These are phyloP conservation scores for Sugiyamaella qingdaonensis DNA, from an alignment of 805 yeast genomes.

Conservation along the genomic window DNA sequence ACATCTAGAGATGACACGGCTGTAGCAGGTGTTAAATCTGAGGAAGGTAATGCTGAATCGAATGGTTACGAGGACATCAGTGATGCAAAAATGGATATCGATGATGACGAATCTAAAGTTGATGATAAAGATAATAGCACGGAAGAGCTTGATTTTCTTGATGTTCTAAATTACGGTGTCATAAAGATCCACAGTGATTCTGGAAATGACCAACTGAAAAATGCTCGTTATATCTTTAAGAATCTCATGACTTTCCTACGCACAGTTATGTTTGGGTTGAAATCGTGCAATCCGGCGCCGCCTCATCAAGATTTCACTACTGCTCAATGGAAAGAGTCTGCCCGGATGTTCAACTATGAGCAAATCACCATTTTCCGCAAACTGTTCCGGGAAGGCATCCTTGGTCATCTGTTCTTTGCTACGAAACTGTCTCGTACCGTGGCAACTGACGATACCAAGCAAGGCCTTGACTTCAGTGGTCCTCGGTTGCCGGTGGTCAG, in stretches of 20 bases:
- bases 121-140: conserved; percentile 4
- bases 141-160: conserved; percentile 37
- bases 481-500: conserved; percentile 82
- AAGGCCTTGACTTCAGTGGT: conserved; percentile 35
- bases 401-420: conserved; percentile 75
- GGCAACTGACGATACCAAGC: conserved; percentile 26
- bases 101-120: conserved; percentile 13
- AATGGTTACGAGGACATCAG: conserved; percentile 42
- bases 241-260: conserved; percentile 86
- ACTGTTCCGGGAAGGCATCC: conserved; percentile 77
- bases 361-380: conserved; percentile 73
- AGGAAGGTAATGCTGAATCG: conserved; percentile 20
- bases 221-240: conserved; percentile 81
- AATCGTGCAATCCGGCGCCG: conserved; percentile 78
- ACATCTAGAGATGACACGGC: not conserved
- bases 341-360: conserved; percentile 77
- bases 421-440: conserved; percentile 32
- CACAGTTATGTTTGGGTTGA: conserved; percentile 83
- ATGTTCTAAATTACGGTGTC: conserved; percentile 49
- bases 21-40: not conserved
- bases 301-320: conserved; percentile 46
- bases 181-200: conserved; percentile 52
- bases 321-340: conserved; percentile 77
- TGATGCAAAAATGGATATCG: conserved; percentile 9
- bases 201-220: conserved; percentile 67